Base-by-base conservation (phyloP, 371 early-diverging fungal species). In the Mucor mucedo region DNA sequence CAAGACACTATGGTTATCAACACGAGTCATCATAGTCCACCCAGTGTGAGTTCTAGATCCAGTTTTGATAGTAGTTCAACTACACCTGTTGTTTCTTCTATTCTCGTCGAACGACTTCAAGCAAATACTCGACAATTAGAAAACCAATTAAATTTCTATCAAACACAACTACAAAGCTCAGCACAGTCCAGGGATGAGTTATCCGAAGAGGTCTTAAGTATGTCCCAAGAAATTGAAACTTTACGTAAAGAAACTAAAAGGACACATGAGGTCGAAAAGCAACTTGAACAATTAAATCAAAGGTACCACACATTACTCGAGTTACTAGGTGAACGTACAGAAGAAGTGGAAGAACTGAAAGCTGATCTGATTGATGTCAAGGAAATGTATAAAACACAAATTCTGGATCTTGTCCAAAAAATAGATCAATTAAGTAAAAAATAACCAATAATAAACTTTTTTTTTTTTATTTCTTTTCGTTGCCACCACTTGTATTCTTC, bases 261-360 rank as follows among this genome's bases (percentile, higher is more conserved):
- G 13, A 50, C 62, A 13, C 69, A 76, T 41, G 76, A 75, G 14
- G 69, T 75, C 5, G 62, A 78, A 30, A 55, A 63, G n/a, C 66
- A 82, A 55, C 32, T 65, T 32, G 54, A 77, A 60, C 69, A 84
- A 48, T 59, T 88, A 50, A 68, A 84, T 54, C 53, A 73, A 70
- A 65, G 94, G 55, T 91, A 95, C 64, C 77, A 84, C 52, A 88
- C 92, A 5, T 89, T 91, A 11, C 72, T 96, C 4, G 95, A 93
- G 71, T 71, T 96, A 70, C 72, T 96, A 42, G 97, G 97, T 13
- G 95, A 95, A 70, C 87, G 89, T 65, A 93, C 94, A 13, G 97
- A 96, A 66, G 85, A 87, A 58, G 90, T 93, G 11, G 83, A 89
- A 52, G 97, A 96, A 53, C 75, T 95, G 14, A 80, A 88, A 63